A percentile compares a stretch with the other conserved stretches of the same genome.
Evolutionary conservation across 2,329 filamentous ascomycete species (phyloP).

Genomic region (Cytospora leucostoma): DNA sequence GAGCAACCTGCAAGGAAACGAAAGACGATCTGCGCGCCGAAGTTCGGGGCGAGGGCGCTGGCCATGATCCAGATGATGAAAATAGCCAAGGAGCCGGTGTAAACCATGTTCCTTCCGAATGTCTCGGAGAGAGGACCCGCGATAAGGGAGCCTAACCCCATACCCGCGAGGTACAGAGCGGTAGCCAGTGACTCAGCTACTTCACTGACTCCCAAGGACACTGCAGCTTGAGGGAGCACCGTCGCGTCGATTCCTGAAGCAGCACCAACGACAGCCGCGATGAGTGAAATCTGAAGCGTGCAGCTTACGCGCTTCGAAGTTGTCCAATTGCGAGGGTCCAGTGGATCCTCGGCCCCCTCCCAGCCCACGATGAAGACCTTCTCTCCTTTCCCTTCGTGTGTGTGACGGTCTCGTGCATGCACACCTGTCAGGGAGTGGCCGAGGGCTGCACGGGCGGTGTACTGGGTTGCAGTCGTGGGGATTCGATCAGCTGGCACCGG

Average conservation of each 20-base stretch:
- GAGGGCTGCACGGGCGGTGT: slow-evolving; percentile 31
- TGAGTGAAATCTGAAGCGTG: slow-evolving; percentile 46
- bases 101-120: slow-evolving; percentile 44
- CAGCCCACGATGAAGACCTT: slow-evolving; percentile 43
- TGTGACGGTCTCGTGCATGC: slow-evolving; percentile 33
- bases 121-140: slow-evolving; percentile 43
- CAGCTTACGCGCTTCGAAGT: slow-evolving; percentile 38
- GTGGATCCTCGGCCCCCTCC: slow-evolving; percentile 39
- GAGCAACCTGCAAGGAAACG: slow-evolving; percentile 50
- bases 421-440: slow-evolving; percentile 37
- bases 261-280: slow-evolving; percentile 52
- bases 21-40: slow-evolving; percentile 47
- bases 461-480: slow-evolving; percentile 28
- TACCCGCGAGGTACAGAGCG: slow-evolving; percentile 41
- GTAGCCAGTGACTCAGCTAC: slow-evolving; percentile 53
- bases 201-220: slow-evolving; percentile 49
- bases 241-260: slow-evolving; percentile 56
- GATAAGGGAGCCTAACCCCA: slow-evolving; percentile 41
- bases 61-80: slow-evolving; percentile 50
- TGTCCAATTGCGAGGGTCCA: slow-evolving; percentile 43
- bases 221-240: slow-evolving; percentile 46
- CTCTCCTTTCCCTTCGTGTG: slow-evolving; percentile 32
- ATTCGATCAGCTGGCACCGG: slow-evolving; percentile 19
- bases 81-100: slow-evolving; percentile 41
- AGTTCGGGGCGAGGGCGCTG: slow-evolving; percentile 45